Base-by-base conservation (phyloP, 192 early-diverging fungal species). In the Umbelopsis sp. region DNA sequence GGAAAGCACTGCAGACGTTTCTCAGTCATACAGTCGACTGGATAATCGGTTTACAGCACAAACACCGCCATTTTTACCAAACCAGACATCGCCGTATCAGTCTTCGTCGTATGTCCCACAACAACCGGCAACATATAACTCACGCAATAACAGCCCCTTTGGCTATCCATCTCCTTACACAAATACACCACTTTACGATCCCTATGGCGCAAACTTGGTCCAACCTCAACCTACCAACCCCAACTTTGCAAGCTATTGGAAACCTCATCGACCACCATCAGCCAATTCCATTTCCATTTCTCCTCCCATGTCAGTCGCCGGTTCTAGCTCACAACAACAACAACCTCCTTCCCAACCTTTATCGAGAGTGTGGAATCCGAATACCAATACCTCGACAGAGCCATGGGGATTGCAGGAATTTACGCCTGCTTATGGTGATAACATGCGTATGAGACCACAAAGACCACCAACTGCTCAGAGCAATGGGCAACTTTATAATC, bases 231-330 rank as follows among this genome's bases (percentile, higher is more conserved):
- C 31, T 6, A 62, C 32, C 20, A 62, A 62, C 14, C 56, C 56
- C 56, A 62, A 62, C 20, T 62, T 62, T 62, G 7, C 56, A 22
- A 62, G 17, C n/a, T 62, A 62, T 34, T 62, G 56, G 56, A 62
- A 62, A 32, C 56, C 26, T 5, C 56, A 29, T n/a, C 26, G 56
- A 62, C 56, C 56, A 36, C 56, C 11, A 32, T 20, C 56, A 32
- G 56, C 56, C 26, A 62, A 29, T 20, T 62, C 56, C 1, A 34
- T 31, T 20, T 20, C 25, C 54, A 59, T 32, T 9, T 4, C 56
- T 14, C 31, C 56, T 34, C 12, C 11, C 52, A 53, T 62, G 16
- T 31, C 25, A 24, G 6, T 20, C 31, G 31, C 36, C 1, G 38
- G 38, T 41, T 11, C 38, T 5, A 41, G 38, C 38, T 41, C 38